Evolutionary conservation across 2,329 filamentous ascomycete genomes (phyloP).

Genomic region (Zymoseptoria crescenta): DNA sequence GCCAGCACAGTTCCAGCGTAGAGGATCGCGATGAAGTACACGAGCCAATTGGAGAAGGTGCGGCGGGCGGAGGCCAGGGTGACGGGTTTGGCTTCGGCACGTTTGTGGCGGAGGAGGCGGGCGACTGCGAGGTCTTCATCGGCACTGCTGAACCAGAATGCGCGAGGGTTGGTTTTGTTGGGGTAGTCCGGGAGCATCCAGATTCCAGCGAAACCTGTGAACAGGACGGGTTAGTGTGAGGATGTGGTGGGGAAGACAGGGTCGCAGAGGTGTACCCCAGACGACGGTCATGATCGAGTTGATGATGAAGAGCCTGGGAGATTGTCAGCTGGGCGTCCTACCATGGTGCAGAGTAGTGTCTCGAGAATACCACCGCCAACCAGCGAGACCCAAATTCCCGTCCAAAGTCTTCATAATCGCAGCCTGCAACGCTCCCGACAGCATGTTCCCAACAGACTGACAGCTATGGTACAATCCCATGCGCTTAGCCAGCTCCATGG

Average conservation of each 20-base stretch:
- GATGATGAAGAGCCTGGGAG: constrained; percentile 27
- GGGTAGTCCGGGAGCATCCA: constrained; percentile 34
- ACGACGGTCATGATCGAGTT: constrained; percentile 32
- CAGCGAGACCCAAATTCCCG: constrained; percentile 25
- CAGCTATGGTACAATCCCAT: constrained; percentile 22
- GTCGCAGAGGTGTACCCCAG: constrained; percentile 20
- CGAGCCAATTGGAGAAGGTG: constrained; percentile 38
- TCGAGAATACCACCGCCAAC: constrained; percentile 28
- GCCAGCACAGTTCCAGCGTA: constrained; percentile 40
- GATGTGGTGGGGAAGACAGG: background rate
- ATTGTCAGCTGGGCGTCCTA: background rate
- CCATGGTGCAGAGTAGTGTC: background rate
- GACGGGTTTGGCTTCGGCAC: constrained; percentile 41
- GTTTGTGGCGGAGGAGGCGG: constrained; percentile 37
- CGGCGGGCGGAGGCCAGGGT: constrained; percentile 39
- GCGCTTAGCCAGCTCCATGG: constrained; percentile 18
- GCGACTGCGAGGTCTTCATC: constrained; percentile 39
- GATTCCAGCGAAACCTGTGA: constrained; percentile 21
- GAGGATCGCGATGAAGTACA: constrained; percentile 40
- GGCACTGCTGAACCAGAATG: constrained; percentile 40
- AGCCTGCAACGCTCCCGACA: constrained; percentile 19
- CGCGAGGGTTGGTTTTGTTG: constrained; percentile 30
- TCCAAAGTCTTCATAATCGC: constrained; percentile 28
- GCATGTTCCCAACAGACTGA: constrained; percentile 21
- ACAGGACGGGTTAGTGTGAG: background rate